Evolutionary conservation across 192 early-diverging fungal species (phyloP).

Genomic region (Entomortierella parvispora): DNA sequence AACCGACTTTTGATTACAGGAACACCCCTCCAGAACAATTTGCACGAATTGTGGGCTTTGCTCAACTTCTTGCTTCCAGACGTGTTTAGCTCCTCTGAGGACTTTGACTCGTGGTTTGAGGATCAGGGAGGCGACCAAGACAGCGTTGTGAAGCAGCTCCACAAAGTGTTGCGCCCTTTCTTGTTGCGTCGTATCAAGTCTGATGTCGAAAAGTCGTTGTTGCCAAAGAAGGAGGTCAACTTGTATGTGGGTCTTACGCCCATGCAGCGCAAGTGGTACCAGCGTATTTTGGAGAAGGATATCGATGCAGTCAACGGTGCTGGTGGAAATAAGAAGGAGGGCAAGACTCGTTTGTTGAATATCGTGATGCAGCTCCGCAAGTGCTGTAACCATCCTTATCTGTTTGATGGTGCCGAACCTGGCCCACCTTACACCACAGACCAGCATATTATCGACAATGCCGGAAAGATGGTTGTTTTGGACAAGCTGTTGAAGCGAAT

Average conservation of each 20-base stretch:
- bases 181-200: conserved; percentile 91
- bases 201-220: conserved; percentile 95
- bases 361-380: conserved; percentile 97
- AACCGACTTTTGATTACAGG: conserved; percentile 94
- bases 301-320: conserved; percentile 97
- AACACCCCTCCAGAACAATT: conserved; percentile 97
- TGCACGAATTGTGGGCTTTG: conserved; percentile 99
- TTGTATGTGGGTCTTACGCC: conserved; percentile 92
- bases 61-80: conserved; percentile 98
- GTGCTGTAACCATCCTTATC: conserved; percentile 96
- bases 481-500: conserved; percentile 87
- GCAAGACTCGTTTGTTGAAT: conserved; percentile 92
- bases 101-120: conserved; percentile 96
- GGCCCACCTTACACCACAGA: conserved; percentile 97
- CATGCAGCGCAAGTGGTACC: conserved; percentile 98
- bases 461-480: conserved; percentile 92
- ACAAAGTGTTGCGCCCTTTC: conserved; percentile 83
- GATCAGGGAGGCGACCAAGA: conserved; percentile 79
- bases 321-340: conserved; percentile 75
- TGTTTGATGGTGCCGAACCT: conserved; percentile 92
- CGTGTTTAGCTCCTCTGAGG: conserved; percentile 92
- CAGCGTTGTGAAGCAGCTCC: conserved; percentile 66
- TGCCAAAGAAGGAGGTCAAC: conserved; percentile 95
- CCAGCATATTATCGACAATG: conserved; percentile 93
- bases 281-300: conserved; percentile 94